Base-by-base conservation (phyloP, 2,329 filamentous ascomycete species). In the Orbilia brochopaga region DNA sequence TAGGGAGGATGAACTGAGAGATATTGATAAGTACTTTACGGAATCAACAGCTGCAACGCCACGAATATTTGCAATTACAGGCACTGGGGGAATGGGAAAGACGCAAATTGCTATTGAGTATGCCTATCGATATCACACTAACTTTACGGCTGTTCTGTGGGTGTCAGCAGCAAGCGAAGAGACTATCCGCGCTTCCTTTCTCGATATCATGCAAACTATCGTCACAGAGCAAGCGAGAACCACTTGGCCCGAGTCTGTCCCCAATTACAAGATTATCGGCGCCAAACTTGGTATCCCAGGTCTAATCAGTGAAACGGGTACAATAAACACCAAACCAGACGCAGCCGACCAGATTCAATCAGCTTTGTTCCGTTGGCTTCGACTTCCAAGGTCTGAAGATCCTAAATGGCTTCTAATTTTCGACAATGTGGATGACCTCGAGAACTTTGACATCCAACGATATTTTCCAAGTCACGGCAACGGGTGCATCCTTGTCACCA, bases 51-150 rank as follows among this genome's bases (percentile, higher is more conserved):
- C n/a, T n/a, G n/a, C n/a, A 52, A 53, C 8, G 5, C 13, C 17
- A 15, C 15, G 15, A 44, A 61, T 35, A 40, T 67, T 42, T 13
- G 74, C 67, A 6, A 54, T 78, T 54, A 73, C 74, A 27, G 76
- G 76, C 2, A 44, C 74, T 4, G 76, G 76, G 10, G 76, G 76
- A 7, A 74, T 77, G 51, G 76, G 76, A 6, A 77, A 77, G 59
- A 76, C 75, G 4, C 63, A 77, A 57, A 70, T 75, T 27, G 73
- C 74, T n/a, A 52, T 56, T 1, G 69, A 76, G 59, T 77, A 74
- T 55, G 72, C 66, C 10, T 73, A 74, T 53, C 59, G 66, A 24
- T 13, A 73, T 23, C 52, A 60, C 3, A 11, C 51, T 3, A 24
- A 62, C 2, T 77, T 75, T 52, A 64, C 75, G 27, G 73, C 75